phyloP scores from a whole-genome alignment of 148 eudicot species.

The Cornus controversa region DNA sequence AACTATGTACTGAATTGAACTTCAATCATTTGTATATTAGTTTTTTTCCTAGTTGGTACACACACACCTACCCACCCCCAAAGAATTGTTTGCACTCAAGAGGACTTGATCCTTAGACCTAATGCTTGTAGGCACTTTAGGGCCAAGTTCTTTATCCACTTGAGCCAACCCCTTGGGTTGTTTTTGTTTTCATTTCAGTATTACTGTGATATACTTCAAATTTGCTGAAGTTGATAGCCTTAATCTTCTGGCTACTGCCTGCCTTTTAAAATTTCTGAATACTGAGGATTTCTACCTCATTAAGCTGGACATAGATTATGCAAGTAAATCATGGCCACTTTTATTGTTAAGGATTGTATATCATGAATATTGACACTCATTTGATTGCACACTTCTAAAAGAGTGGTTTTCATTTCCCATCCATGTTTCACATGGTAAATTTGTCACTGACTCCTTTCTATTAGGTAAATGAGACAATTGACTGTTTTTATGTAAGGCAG shows the following conservation, averaged over 20 bases:
- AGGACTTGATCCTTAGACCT: no score
- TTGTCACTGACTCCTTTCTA: not conserved
- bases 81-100: no score
- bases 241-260: not conserved
- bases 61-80: no score
- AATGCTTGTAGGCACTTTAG: no score
- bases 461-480: not conserved
- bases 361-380: not conserved
- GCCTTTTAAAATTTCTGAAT: not conserved
- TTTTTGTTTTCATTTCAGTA: no score
- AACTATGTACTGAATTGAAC: not conserved
- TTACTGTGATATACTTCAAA: not conserved
- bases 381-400: not conserved
- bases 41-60: not conserved
- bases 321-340: not conserved
- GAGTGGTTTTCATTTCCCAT: not conserved
- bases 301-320: not conserved
- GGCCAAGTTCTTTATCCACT: no score
- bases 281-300: not conserved
- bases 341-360: not conserved
- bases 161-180: no score
- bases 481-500: constrained; percentile 27
- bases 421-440: not conserved
- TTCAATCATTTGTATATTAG: not conserved
- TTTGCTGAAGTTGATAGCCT: not conserved